Evolutionary conservation across 495 filamentous ascomycete species (phyloP).

Genomic region (Symbiotaphrina buchneri): DNA sequence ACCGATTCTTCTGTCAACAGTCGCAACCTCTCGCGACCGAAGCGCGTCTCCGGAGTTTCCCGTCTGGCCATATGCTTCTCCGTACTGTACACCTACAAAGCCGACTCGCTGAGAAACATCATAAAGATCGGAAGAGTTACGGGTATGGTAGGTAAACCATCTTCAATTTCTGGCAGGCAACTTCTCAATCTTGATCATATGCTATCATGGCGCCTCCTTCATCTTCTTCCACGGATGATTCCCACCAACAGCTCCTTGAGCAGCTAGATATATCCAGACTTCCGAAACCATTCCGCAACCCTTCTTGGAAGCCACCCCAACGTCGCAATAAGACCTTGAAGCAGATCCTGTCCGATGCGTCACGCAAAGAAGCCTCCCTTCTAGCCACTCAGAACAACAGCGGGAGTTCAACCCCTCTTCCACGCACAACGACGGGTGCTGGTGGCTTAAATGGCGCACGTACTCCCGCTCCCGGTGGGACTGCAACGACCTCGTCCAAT

Average conservation of each 20-base stretch:
- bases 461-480: conserved; percentile 19
- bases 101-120: too few relatives aligned
- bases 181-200: too few relatives aligned
- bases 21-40: too few relatives aligned
- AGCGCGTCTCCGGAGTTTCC: too few relatives aligned
- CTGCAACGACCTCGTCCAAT: conserved; percentile 44
- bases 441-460: not conserved
- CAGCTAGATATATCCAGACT: conserved; percentile 66
- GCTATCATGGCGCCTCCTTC: too few relatives aligned
- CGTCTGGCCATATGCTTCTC: too few relatives aligned
- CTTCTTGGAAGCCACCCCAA: conserved; percentile 71
- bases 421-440: conserved; percentile 11
- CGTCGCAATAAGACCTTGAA: conserved; percentile 98
- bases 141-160: too few relatives aligned
- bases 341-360: conserved; percentile 77
- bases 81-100: too few relatives aligned
- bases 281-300: conserved; percentile 70
- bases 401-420: conserved; percentile 50
- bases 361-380: conserved; percentile 60
- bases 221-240: too few relatives aligned
- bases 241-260: conserved; percentile 46
- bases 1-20: too few relatives aligned
- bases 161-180: too few relatives aligned
- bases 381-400: conserved; percentile 59
- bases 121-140: too few relatives aligned